Base-by-base conservation (phyloP, 345 rosid genomes). In the Barbarea vulgaris region DNA sequence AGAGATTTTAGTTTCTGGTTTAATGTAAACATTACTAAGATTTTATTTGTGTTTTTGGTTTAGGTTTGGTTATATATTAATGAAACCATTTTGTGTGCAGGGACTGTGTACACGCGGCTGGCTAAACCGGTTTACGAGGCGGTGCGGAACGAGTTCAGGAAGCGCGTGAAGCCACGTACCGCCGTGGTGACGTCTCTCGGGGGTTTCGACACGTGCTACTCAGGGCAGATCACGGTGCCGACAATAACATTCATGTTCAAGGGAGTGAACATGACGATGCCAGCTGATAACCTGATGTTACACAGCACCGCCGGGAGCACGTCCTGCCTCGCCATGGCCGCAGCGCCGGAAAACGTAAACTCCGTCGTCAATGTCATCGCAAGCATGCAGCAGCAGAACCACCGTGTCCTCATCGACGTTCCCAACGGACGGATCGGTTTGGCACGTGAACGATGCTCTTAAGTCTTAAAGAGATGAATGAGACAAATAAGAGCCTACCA, bases 301-400 rank as follows among this genome's bases (percentile, higher is more conserved):
- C 96, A 86, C 85, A 90, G 98, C 89, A 84, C 87, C 0, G 91
- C 93, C 25, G 91, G 95, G 14, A 82, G 86, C 87, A 82, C 22
- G 75, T 73, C 90, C 22, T 94, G 98, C 70, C 68, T 94, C 9
- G 98, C 98, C 37, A 85, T 94, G 72, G 97, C 97, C 0, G 80
- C 87, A 0, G 84, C 98, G 10, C 96, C 97, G 0, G 89, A 84
- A 4, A 91, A 90, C 11, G 89, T 93, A 30, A 94, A 90, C 74
- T 94, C 97, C 0, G 96, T 87, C 28, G 89, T 94, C 2, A 94
- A 91, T 47, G 96, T 94, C 8, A 87, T 91, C 18, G 98, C 97
- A 51, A 91, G 81, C 80, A 89, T 93, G 97, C 97, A 93, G 87
- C 98, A 91, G 69, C 98, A 91, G 80, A 94, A 94, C 81, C 85